These are phyloP conservation scores for Taphrina deformans DNA, from an alignment of 1,139 yeast genomes.

Conservation along the genomic window DNA sequence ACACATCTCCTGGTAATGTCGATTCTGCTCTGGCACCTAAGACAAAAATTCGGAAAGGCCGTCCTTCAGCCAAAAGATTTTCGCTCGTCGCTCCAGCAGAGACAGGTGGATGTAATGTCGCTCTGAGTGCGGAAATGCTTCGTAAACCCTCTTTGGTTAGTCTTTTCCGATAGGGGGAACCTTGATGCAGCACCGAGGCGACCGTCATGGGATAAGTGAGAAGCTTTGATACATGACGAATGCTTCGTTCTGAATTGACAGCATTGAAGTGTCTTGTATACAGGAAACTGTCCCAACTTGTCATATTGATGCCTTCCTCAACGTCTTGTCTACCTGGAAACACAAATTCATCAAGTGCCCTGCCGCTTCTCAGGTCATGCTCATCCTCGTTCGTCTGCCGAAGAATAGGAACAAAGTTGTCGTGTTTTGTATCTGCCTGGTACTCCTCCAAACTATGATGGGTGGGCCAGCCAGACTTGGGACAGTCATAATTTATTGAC, in stretches of 20 bases:
- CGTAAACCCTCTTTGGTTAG: slow-evolving; percentile 87
- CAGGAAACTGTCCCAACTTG: slow-evolving; percentile 88
- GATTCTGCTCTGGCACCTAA: slow-evolving; percentile 93
- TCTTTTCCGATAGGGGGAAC: slow-evolving; percentile 72
- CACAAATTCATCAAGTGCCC: slow-evolving; percentile 91
- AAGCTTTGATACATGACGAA: slow-evolving; percentile 94
- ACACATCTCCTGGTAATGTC: slow-evolving; percentile 88
- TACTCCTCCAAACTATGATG: slow-evolving; percentile 90
- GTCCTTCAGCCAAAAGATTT: slow-evolving; percentile 52
- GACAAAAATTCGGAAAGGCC: slow-evolving; percentile 85
- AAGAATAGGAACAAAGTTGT: slow-evolving; percentile 64
- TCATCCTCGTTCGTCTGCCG: slow-evolving; percentile 88
- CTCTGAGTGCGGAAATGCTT: slow-evolving; percentile 57
- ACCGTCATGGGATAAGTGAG: slow-evolving; percentile 90
- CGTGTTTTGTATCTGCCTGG: slow-evolving; percentile 72
- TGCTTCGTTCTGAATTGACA: slow-evolving; percentile 94
- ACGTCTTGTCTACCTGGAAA: slow-evolving; percentile 79
- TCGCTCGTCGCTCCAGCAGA: slow-evolving; percentile 38
- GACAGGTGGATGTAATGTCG: slow-evolving; percentile 35
- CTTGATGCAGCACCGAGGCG: slow-evolving; percentile 77
- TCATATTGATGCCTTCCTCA: slow-evolving; percentile 75
- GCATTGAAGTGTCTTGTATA: slow-evolving; percentile 91
- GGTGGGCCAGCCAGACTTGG: slow-evolving; percentile 92
- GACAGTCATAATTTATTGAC: slow-evolving; percentile 83
- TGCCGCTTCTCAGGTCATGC: slow-evolving; percentile 89